A percentile compares a stretch with the other conserved stretches of the same genome.
phyloP scores from a whole-genome alignment of 306 rosid species.

The Casuarina equisetifolia region DNA sequence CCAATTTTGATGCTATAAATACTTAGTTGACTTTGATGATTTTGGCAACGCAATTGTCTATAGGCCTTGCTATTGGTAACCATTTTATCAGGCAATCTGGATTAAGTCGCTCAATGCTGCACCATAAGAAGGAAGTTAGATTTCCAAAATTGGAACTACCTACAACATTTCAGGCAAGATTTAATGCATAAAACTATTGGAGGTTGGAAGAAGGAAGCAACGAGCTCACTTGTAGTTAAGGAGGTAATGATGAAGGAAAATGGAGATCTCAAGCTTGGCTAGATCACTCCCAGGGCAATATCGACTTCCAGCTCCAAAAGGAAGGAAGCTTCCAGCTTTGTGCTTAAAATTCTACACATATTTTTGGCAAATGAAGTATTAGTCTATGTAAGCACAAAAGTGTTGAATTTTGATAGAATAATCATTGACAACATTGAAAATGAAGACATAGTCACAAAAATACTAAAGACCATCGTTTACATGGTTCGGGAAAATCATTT shows the following conservation, averaged over 20 bases:
- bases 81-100: slow-evolving; percentile 39
- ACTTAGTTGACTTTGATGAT: slow-evolving; percentile 33
- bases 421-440: too few relatives aligned
- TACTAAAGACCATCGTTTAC: too few relatives aligned
- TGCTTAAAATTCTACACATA: slow-evolving; percentile 43
- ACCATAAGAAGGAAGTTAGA: neutral
- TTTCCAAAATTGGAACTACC: neutral
- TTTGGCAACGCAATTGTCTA: slow-evolving; percentile 61
- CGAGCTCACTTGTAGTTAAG: slow-evolving; percentile 45
- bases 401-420: too few relatives aligned
- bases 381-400: neutral
- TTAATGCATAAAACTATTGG: neutral
- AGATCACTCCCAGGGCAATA: slow-evolving; percentile 61
- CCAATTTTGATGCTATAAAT: neutral
- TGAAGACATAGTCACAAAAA: too few relatives aligned
- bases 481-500: neutral
- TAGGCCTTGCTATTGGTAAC: slow-evolving; percentile 54
- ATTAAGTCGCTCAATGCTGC: slow-evolving; percentile 57
- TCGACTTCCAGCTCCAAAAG: slow-evolving; percentile 64
- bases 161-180: too few relatives aligned
- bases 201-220: neutral
- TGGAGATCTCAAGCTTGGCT: slow-evolving; percentile 43
- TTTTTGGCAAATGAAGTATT: neutral
- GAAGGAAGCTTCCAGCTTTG: slow-evolving; percentile 58
- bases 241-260: slow-evolving; percentile 48